These are phyloP conservation scores for Pseudogymnoascus destructans DNA, from an alignment of 2,329 filamentous ascomycete genomes.

Conservation along the genomic window DNA sequence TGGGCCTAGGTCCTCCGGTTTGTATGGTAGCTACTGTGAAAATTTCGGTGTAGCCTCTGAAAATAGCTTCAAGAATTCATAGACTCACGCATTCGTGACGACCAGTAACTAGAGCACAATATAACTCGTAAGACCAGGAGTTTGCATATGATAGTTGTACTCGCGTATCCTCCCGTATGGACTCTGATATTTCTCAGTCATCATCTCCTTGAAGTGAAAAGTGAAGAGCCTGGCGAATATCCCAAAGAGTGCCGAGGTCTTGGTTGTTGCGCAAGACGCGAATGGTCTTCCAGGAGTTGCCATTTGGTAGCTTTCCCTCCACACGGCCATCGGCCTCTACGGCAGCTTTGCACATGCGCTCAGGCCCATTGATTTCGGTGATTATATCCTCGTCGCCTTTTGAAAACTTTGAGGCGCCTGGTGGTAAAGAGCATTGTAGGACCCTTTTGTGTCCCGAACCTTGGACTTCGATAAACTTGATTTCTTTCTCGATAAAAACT, in stretches of 20 bases:
- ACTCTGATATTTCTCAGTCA: constrained; percentile 14
- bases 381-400: constrained; percentile 8
- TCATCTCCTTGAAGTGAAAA: constrained; percentile 6
- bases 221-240: constrained; percentile 11
- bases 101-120: neutral
- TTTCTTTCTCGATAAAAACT: constrained; percentile 8
- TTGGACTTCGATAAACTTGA: neutral
- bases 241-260: constrained; percentile 12
- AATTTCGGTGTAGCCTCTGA: neutral
- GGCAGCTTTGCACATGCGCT: constrained; percentile 1
- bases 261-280: constrained; percentile 1
- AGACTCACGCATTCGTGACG: neutral
- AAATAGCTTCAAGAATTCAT: neutral
- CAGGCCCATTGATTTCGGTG: constrained; percentile 6
- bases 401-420: constrained; percentile 2
- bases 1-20: neutral
- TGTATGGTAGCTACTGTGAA: neutral
- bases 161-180: neutral
- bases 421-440: neutral
- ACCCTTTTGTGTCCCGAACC: neutral
- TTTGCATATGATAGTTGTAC: neutral
- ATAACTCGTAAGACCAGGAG: neutral
- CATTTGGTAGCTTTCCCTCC: constrained; percentile 8
- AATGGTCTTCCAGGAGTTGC: constrained; percentile 10
- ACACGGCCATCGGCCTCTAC: neutral